These are phyloP conservation scores for Aspergillus amoenus DNA, from an alignment of 2,329 filamentous ascomycete species.

Conservation along the genomic window DNA sequence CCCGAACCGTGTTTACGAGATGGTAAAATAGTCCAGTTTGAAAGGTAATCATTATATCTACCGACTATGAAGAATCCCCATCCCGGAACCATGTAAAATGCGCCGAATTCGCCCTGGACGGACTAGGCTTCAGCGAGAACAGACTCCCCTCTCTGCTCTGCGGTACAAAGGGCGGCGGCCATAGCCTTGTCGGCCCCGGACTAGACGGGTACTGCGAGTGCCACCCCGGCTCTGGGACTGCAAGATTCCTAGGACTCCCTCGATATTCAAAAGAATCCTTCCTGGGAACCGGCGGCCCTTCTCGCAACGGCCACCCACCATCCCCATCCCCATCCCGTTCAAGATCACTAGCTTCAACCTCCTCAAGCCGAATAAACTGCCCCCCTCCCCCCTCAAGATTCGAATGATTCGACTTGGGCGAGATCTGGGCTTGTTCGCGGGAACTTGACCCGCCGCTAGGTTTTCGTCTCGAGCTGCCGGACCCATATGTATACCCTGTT, in stretches of 20 bases:
- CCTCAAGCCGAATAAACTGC: background rate
- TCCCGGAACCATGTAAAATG: background rate
- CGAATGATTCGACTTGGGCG: background rate
- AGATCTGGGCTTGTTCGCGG: background rate
- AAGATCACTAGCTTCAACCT: background rate
- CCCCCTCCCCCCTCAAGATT: background rate
- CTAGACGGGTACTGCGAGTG: too few species aligned
- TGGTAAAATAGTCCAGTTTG: too few species aligned
- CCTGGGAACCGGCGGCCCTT: too few species aligned
- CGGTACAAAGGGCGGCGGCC: too few species aligned
- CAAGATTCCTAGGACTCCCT: too few species aligned
- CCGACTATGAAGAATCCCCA: background rate
- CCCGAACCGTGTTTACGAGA: too few species aligned
- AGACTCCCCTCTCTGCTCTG: too few species aligned
- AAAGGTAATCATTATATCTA: background rate
- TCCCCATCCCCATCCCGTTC: background rate
- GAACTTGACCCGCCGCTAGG: background rate
- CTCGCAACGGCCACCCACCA: background rate
- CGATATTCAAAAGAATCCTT: too few species aligned
- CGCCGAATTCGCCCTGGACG: background rate
- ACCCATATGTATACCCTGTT: background rate
- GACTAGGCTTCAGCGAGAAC: too few species aligned
- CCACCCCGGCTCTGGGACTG: too few species aligned
- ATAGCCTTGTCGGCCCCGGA: too few species aligned
- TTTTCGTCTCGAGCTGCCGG: background rate